Conservation (phyloP, 805 yeast genomes). For the Wickerhamomyces alni region DNA sequence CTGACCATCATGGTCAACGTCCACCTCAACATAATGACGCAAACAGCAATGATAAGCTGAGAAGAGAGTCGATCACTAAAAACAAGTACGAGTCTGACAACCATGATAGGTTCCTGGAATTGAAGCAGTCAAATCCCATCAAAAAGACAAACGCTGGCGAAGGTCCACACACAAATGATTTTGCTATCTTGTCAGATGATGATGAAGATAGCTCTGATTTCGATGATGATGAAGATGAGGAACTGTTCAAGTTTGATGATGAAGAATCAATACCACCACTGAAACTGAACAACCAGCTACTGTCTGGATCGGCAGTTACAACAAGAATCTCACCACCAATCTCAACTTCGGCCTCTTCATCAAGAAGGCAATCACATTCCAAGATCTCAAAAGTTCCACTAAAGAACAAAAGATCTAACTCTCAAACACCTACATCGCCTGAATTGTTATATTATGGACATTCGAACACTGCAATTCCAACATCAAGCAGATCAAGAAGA, state of each 20-base stretch:
- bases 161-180: constrained; percentile 30
- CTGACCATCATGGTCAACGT: constrained; percentile 7
- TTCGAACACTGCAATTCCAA: constrained; percentile 8
- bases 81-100: constrained; percentile 21
- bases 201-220: constrained; percentile 26
- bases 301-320: constrained; percentile 18
- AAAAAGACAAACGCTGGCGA: constrained; percentile 5
- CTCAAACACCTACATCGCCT: constrained; percentile 30
- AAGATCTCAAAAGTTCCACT: constrained; percentile 20
- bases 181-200: constrained; percentile 23
- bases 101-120: constrained; percentile 18
- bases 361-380: constrained; percentile 16
- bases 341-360: constrained; percentile 5
- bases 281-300: constrained; percentile 12
- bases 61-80: constrained; percentile 27
- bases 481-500: constrained; percentile 13
- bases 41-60: constrained; percentile 12
- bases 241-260: constrained; percentile 29
- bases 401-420: constrained; percentile 26
- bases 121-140: not conserved
- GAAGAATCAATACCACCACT: constrained; percentile 26
- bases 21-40: too few relatives aligned
- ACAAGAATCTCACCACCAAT: constrained; percentile 19
- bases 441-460: constrained; percentile 17
- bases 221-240: constrained; percentile 21